Evolutionary conservation across 1,284 basidiomycete genomes (phyloP), one percentile per base, ranked within the genome.

Genomic region (Marasmius tenuissimus): DNA sequence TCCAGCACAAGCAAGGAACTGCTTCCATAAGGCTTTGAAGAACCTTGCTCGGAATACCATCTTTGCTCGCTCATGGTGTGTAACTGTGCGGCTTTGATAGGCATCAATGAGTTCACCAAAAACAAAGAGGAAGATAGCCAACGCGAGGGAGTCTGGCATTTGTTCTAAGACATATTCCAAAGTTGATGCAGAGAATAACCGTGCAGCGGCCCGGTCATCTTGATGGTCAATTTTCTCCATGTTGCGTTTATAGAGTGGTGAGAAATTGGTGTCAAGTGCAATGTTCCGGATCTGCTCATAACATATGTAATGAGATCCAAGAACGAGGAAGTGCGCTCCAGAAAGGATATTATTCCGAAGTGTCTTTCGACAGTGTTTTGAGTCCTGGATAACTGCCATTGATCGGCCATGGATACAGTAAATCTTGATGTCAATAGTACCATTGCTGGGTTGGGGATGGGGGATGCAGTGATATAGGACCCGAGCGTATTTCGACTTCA

Each of bases 351-450:
- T 63, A 54, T 71, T 71, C 1, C 67, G 60, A 10, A 37, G 34
- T 2, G 67, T 69, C 55, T 71, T 71, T 11, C 61, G 35, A 12
- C 40, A 61, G 56, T 71, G 69, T 33, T 67, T 65, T 14, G 61
- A 60, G 48, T 71, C 69, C 49, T 71, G 69, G n/a, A 67, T 27
- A 10, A 18, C 8, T 8, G 20, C 48, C 22, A 27, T 27, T 9
- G 8, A 8, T 18, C 18, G 14, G 48, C 48, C 48, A 27, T 49
- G 39, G 16, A 40, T 40, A 9, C 9, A 9, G 39, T 40, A 40
- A 40, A 40, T 40, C 16, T 40, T 40, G 9, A 40, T 40, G 9
- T 9, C 16, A 9, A 9, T 9, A 40, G 39, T 9, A 9, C 9
- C 9, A 40, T 40, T 16, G 9, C 9, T 9, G 39, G 39, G 16